phyloP scores from a whole-genome alignment of 345 rosid species.

The Citrus medica region DNA sequence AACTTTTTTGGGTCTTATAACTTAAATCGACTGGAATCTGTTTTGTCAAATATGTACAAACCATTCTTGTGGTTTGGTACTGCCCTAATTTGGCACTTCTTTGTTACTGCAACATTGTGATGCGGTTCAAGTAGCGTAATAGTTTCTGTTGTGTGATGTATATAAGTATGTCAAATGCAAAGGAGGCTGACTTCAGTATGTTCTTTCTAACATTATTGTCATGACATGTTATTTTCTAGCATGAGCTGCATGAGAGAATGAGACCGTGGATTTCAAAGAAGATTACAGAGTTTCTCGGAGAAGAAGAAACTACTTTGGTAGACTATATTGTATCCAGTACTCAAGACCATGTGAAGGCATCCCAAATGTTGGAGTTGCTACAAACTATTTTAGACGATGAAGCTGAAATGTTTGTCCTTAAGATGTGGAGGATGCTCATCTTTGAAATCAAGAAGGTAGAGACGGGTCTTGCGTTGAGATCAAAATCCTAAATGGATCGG shows the following conservation, averaged over 20 bases:
- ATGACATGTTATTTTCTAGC: constrained; percentile 35
- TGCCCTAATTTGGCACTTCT: background rate
- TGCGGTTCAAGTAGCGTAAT: background rate
- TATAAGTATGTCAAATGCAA: too few relatives aligned
- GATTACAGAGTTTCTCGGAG: constrained; percentile 91
- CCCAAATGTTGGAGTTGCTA: constrained; percentile 88
- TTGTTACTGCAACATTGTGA: background rate
- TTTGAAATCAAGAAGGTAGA: constrained; percentile 92
- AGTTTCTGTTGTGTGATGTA: background rate
- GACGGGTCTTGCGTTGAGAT: constrained; percentile 60
- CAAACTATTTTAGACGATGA: constrained; percentile 88
- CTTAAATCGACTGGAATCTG: background rate
- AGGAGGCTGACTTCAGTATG: background rate
- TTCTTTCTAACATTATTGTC: constrained; percentile 8
- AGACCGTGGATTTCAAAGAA: constrained; percentile 99
- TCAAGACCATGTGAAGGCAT: constrained; percentile 79
- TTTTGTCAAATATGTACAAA: background rate
- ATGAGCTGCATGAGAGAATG: constrained; percentile 87
- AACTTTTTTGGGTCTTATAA: background rate
- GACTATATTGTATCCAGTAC: constrained; percentile 86
- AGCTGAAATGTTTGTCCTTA: constrained; percentile 98
- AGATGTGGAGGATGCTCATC: constrained; percentile 99
- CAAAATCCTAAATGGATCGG: constrained; percentile 42
- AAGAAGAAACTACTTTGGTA: constrained; percentile 84
- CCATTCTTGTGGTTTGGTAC: background rate